Percentiles rank a stretch among this genome's conserved stretches.
phyloP scores from a whole-genome alignment of 371 early-diverging fungal species.

The Haplosporangium sp. region DNA sequence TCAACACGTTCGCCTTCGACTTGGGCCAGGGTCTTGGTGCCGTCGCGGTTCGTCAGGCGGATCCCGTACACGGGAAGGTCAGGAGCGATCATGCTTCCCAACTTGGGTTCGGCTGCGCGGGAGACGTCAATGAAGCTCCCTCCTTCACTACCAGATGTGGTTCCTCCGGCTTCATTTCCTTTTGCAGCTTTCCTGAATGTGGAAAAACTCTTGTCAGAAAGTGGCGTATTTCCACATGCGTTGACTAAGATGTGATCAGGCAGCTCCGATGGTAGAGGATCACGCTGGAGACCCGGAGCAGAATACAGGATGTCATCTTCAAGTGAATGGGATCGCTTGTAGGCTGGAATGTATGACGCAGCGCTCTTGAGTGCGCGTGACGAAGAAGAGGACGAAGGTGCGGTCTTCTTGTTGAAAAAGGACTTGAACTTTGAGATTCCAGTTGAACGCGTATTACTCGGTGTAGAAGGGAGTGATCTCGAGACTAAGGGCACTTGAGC shows the following conservation, averaged over 20 bases:
- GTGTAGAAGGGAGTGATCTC: no score
- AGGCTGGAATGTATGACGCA: not conserved
- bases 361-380: not conserved
- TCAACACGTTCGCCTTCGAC: conserved; percentile 9
- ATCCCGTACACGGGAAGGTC: conserved; percentile 19
- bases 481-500: no score
- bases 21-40: conserved; percentile 18
- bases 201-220: not conserved
- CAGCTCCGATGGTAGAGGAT: conserved; percentile 24
- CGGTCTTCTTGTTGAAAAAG: not conserved
- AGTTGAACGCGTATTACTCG: no score
- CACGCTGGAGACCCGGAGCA: conserved; percentile 29
- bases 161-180: not conserved
- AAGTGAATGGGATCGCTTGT: conserved; percentile 13
- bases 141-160: not conserved
- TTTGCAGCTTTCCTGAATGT: not conserved
- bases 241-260: conserved; percentile 16
- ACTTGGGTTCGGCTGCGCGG: not conserved
- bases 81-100: conserved; percentile 12
- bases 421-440: not conserved
- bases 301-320: conserved; percentile 37
- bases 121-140: not conserved
- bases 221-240: not conserved
- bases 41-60: conserved; percentile 7
- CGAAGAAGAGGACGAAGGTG: not conserved